Percentiles rank a stretch among this genome's conserved stretches.
Evolutionary conservation across 345 rosid genomes (phyloP).

Genomic region (Ailanthus altissimus): DNA sequence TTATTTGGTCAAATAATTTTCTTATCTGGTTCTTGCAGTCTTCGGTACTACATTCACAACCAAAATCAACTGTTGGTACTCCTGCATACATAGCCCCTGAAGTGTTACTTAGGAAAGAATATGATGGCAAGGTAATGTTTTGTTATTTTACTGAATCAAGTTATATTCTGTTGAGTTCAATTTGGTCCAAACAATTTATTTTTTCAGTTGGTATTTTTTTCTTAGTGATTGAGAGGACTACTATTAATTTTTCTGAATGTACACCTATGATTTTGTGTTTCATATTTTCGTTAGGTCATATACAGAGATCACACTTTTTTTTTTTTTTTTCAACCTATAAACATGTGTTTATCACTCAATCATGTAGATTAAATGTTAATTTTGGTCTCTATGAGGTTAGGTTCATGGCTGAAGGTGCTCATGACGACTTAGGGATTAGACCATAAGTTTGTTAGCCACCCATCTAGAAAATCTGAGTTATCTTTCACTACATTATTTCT

Average conservation of each 20-base stretch:
- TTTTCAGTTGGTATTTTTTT: neutral
- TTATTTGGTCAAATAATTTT: slow-evolving; percentile 12
- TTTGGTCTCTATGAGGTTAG: neutral
- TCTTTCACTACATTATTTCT: neutral
- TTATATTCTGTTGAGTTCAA: neutral
- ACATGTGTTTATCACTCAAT: neutral
- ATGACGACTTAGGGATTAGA: neutral
- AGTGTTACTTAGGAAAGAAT: slow-evolving; percentile 93
- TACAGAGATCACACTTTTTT: neutral
- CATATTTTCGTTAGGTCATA: neutral
- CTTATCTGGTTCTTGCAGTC: slow-evolving; percentile 53
- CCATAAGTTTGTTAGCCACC: neutral
- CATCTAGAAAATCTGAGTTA: neutral
- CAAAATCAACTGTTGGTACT: slow-evolving; percentile 97
- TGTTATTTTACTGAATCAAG: slow-evolving; percentile 8
- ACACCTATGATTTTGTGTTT: neutral
- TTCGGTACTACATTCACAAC: slow-evolving; percentile 94
- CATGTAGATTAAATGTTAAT: neutral
- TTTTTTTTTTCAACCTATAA: neutral
- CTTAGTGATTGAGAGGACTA: neutral
- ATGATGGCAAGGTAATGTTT: slow-evolving; percentile 87
- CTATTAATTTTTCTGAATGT: neutral
- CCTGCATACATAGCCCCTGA: slow-evolving; percentile 99
- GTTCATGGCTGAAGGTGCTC: neutral
- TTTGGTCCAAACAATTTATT: neutral